Evolutionary conservation across 257 asterid genomes (phyloP).

Genomic region (Rhazya stricta): DNA sequence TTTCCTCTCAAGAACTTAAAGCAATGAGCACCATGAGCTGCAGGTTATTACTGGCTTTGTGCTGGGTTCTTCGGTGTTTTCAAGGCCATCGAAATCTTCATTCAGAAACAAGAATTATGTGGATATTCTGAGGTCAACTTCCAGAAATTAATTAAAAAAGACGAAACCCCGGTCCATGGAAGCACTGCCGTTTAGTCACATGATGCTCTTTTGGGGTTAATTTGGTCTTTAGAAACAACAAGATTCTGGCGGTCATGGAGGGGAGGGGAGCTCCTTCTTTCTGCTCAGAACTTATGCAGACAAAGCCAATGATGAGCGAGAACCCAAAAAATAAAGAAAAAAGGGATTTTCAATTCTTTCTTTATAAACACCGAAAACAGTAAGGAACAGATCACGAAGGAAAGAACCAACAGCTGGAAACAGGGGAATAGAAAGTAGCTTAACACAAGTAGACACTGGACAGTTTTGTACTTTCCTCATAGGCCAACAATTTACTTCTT

Average conservation of each 20-base stretch:
- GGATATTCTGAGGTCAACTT: slow-evolving; percentile 10
- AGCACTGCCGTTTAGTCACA: slow-evolving; percentile 15
- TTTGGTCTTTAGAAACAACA: background rate
- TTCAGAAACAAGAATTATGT: background rate
- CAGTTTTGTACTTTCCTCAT: slow-evolving; percentile 3
- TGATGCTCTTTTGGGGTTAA: slow-evolving; percentile 11
- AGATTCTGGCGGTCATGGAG: slow-evolving; percentile 13
- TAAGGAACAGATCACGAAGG: slow-evolving; percentile 6
- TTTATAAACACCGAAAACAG: slow-evolving; percentile 23
- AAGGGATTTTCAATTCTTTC: slow-evolving; percentile 10
- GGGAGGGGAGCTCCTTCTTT: background rate
- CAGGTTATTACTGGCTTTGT: background rate
- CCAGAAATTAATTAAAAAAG: background rate
- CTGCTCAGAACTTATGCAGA: slow-evolving; percentile 15
- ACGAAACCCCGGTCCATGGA: background rate
- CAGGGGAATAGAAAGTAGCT: slow-evolving; percentile 4
- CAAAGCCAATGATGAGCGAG: slow-evolving; percentile 24
- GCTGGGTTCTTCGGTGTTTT: background rate
- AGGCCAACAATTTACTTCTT: slow-evolving; percentile 11
- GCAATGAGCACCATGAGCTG: slow-evolving; percentile 3
- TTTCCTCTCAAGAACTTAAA: background rate
- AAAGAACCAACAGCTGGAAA: slow-evolving; percentile 16
- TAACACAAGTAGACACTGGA: background rate
- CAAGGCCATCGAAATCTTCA: slow-evolving; percentile 2
- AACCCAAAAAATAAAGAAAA: background rate